Evolutionary conservation across 371 early-diverging fungal species (phyloP).

Genomic region (Smittium culicis): DNA sequence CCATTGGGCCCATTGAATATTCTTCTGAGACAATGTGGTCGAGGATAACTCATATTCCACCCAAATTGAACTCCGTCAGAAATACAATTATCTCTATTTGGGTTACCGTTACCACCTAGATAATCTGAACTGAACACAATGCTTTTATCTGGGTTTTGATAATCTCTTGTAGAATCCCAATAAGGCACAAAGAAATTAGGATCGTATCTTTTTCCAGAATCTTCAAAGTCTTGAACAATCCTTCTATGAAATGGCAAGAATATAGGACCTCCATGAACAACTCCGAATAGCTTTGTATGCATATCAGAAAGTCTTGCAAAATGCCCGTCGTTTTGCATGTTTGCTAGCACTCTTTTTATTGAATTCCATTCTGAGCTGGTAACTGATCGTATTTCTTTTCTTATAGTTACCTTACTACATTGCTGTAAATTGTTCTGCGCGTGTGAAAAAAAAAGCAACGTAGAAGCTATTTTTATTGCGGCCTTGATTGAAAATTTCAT

Average conservation of each 20-base stretch:
- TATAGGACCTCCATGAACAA: constrained; percentile 24
- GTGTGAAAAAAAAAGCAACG: neutral
- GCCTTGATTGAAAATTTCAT: too few relatives aligned
- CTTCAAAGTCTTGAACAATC: constrained; percentile 30
- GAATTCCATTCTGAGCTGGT: constrained; percentile 23
- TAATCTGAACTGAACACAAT: constrained; percentile 17
- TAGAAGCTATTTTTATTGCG: neutral
- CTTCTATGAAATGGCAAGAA: constrained; percentile 34
- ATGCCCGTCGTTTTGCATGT: constrained; percentile 20
- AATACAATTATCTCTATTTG: constrained; percentile 16
- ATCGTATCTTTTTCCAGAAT: constrained; percentile 24
- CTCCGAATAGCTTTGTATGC: constrained; percentile 22
- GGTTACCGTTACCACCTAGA: constrained; percentile 25
- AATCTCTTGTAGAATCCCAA: constrained; percentile 31
- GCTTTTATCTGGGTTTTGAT: constrained; percentile 20
- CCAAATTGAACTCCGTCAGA: constrained; percentile 18
- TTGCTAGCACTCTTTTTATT: constrained; percentile 15
- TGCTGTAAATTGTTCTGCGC: constrained; percentile 14
- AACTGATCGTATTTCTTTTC: constrained; percentile 29
- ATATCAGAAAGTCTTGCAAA: constrained; percentile 25
- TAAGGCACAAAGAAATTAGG: constrained; percentile 25
- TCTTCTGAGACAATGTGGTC: constrained; percentile 27
- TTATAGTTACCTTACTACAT: constrained; percentile 18
- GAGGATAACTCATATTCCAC: constrained; percentile 18
- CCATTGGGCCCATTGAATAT: constrained; percentile 21